Base-by-base conservation (phyloP, 768 basidiomycete genomes). In the Russula virescens region DNA sequence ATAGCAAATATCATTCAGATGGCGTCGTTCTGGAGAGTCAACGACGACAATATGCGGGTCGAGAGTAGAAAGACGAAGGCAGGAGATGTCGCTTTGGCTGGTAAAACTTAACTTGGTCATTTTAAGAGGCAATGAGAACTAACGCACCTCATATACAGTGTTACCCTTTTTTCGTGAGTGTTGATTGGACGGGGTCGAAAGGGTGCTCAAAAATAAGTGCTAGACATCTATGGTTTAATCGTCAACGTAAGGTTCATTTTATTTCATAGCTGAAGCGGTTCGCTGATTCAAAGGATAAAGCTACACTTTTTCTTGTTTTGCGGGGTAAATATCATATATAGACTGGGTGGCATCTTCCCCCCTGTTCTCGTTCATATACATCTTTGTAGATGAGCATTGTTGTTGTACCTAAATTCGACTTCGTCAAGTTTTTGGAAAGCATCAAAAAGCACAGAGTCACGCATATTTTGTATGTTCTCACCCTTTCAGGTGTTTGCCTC, bases 61-160 rank as follows among this genome's bases (percentile, higher is more conserved):
- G 74, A 80, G 69, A 60, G 73, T 71, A 68, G 75, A 75, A 71
- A 75, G 58, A 70, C 77, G 73, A 71, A 73, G 52, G 79, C 81
- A 19, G 88, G 87, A 0, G 87, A 89, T 70, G 75, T 85, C 21
- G 75, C 75, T 2, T 70, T 81, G 34, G 87, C 80, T 69, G 82
- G 88, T 87, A 50, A 23, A 8, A 68, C 60, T 2, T 34, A 21
- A 31, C 8, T 21, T 2, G 35, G 3, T 47, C 10, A n/a, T 31
- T 8, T 46, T 2, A 26, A 38, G 0, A 38, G 46, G 43, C n/a
- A 11, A 3, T 55, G 8, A 23, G 8, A 47, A 8, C 56, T 59
- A 18, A 72, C 63, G 34, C 35, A 50, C 23, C 14, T 28, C 14
- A 10, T 26, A 5, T 43, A 6, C 42, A 73, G 72, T 71, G 3